Evolutionary conservation across 495 filamentous ascomycete species (phyloP).

Genomic region (Corynascus novoguineensis): DNA sequence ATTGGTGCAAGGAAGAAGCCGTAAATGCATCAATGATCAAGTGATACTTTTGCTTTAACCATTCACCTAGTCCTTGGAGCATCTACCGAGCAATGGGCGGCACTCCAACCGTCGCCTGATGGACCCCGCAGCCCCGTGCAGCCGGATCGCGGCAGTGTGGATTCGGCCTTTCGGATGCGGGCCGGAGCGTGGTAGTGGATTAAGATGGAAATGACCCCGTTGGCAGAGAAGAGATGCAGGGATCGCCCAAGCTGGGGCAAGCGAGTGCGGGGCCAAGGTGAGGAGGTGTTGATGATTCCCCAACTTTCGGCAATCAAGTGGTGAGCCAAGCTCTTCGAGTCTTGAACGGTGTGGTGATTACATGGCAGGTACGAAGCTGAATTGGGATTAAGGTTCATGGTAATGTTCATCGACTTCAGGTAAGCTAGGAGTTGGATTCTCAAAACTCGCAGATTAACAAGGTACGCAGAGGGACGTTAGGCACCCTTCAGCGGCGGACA

Average conservation of each 20-base stretch:
- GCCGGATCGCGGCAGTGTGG: neutral
- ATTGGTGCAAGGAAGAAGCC: neutral
- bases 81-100: neutral
- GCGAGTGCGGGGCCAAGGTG: neutral
- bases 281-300: neutral
- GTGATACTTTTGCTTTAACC: neutral
- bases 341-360: no score
- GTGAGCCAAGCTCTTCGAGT: neutral
- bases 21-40: neutral
- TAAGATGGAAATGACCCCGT: conserved; percentile 1
- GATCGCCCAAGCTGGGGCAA: neutral
- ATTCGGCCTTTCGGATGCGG: conserved; percentile 4
- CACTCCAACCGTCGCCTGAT: neutral
- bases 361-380: no score
- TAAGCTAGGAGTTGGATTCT: no score
- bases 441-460: no score
- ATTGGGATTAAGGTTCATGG: no score
- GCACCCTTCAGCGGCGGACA: no score
- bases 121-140: neutral
- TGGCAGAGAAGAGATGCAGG: neutral
- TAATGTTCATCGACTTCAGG: no score
- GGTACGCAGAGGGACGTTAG: no score
- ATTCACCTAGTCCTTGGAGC: neutral
- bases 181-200: conserved; percentile 6
- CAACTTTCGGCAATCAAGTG: conserved; percentile 6